Conservation (phyloP, 805 yeast species). For the Ogataea paraovalis region DNA sequence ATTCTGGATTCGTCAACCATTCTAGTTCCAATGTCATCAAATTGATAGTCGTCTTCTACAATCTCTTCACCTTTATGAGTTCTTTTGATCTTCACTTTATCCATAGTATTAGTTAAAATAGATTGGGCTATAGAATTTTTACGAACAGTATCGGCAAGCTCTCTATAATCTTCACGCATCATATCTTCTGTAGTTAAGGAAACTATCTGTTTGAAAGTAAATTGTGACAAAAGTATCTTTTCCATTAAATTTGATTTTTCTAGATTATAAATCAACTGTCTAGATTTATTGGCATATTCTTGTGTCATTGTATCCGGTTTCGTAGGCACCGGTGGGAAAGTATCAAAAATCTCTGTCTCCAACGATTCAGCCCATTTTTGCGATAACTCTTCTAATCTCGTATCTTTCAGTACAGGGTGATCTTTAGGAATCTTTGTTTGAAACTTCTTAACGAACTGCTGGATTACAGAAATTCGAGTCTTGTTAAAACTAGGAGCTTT, state of each 20-base stretch:
- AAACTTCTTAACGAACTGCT: constrained; percentile 47
- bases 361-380: constrained; percentile 45
- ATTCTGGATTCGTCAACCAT: constrained; percentile 22
- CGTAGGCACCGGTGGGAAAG: constrained; percentile 16
- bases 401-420: constrained; percentile 14
- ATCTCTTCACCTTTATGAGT: constrained; percentile 88
- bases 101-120: constrained; percentile 45
- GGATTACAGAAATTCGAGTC: constrained; percentile 45
- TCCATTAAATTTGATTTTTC: constrained; percentile 55
- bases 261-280: constrained; percentile 61
- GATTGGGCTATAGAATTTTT: constrained; percentile 65
- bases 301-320: constrained; percentile 15
- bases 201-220: constrained; percentile 57
- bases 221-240: constrained; percentile 50
- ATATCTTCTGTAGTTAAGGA: constrained; percentile 69
- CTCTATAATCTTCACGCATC: constrained; percentile 64
- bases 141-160: constrained; percentile 66
- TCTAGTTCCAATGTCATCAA: constrained; percentile 19
- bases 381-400: constrained; percentile 34
- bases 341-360: constrained; percentile 45
- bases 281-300: constrained; percentile 62
- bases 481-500: constrained; percentile 22
- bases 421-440: constrained; percentile 36
- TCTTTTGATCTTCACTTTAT: constrained; percentile 62
- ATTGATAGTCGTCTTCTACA: constrained; percentile 50